Conservation (phyloP, 257 asterid species). For the Solanum corneliomulleri region DNA sequence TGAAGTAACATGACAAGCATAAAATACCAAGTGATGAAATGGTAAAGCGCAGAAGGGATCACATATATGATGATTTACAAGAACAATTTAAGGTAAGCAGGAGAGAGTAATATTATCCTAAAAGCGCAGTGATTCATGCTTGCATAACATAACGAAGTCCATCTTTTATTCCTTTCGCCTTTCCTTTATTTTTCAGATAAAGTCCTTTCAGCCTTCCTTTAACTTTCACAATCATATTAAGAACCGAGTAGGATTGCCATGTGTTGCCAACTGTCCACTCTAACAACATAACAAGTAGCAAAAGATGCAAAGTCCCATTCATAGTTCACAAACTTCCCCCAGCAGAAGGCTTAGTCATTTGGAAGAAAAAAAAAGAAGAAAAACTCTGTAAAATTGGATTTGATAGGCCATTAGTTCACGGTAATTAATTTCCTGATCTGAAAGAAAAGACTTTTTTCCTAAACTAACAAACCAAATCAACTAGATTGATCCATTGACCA, state of each 20-base stretch:
- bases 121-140: neutral
- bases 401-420: neutral
- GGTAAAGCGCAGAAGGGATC: neutral
- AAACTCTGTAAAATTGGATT: neutral
- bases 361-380: neutral
- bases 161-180: neutral
- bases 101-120: neutral
- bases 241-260: neutral
- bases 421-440: neutral
- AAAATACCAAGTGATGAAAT: neutral
- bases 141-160: neutral
- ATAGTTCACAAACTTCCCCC: neutral
- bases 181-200: neutral
- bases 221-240: neutral
- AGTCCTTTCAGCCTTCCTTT: neutral
- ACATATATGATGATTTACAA: neutral
- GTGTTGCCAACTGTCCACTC: neutral
- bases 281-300: neutral
- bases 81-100: neutral
- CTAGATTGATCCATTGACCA: neutral
- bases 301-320: neutral
- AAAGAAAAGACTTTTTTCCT: neutral
- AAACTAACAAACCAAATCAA: neutral
- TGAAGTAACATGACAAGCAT: slow-evolving; percentile 9
- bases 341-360: neutral